Evolutionary conservation across 768 basidiomycete genomes (phyloP).

Genomic region (Auricularia heimuer): DNA sequence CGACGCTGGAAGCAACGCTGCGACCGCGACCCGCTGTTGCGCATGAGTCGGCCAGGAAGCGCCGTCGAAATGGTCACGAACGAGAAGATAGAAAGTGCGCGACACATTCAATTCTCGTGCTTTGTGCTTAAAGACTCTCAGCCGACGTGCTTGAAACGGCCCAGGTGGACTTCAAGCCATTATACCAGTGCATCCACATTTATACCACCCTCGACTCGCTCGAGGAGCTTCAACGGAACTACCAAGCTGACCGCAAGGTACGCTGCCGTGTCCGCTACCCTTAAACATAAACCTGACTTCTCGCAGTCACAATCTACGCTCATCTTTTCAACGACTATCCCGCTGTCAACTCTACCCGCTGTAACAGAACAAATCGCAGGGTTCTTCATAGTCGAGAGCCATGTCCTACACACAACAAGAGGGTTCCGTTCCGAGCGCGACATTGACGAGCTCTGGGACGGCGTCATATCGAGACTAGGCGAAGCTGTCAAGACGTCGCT

Average conservation of each 20-base stretch:
- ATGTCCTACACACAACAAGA: slow-evolving; percentile 81
- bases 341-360: slow-evolving; percentile 54
- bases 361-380: slow-evolving; percentile 91
- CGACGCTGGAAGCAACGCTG: slow-evolving; percentile 75
- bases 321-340: slow-evolving; percentile 71
- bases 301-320: slow-evolving; percentile 89
- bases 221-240: slow-evolving; percentile 80
- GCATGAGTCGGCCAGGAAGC: slow-evolving; percentile 73
- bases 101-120: neutral
- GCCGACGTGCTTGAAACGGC: slow-evolving; percentile 92
- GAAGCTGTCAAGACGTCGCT: slow-evolving; percentile 66
- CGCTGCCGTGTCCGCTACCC: neutral
- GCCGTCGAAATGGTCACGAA: slow-evolving; percentile 87
- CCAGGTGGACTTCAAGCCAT: slow-evolving; percentile 85
- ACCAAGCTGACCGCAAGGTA: slow-evolving; percentile 95
- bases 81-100: slow-evolving; percentile 89
- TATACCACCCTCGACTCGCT: slow-evolving; percentile 87
- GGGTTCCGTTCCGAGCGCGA: slow-evolving; percentile 85
- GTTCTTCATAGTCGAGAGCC: slow-evolving; percentile 93
- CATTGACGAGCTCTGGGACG: slow-evolving; percentile 93
- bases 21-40: slow-evolving; percentile 75
- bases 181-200: slow-evolving; percentile 96
- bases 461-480: slow-evolving; percentile 63
- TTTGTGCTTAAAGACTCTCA: slow-evolving; percentile 23
- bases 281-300: neutral